Evolutionary conservation across 2,329 filamentous ascomycete genomes (phyloP), one percentile per base, ranked within the genome.

Genomic region (Cytospora piceicola): DNA sequence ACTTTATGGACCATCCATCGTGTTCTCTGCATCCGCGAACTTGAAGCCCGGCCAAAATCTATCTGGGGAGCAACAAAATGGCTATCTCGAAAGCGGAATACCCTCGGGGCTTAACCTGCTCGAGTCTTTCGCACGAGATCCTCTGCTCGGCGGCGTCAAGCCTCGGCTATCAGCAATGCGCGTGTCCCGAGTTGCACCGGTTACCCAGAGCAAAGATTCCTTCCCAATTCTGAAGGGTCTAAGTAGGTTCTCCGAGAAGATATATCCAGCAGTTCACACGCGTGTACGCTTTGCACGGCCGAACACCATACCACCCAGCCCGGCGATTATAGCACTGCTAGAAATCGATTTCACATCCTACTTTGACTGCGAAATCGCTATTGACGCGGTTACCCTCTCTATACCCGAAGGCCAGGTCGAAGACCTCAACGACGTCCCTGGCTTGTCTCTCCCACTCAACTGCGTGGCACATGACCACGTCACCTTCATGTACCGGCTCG

Each of bases 81-180:
- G 90, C 61, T 93, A 92, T 72, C 82, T 94, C 36, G 85, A 86
- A 42, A 92, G 89, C 72, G 86, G 88, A 65, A 77, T 88, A 30
- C 88, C 91, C 0, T 84, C 88, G 8, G 88, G 90, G 1, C 81
- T 92, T 68, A 95, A 94, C 74, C 80, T 94, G n/a, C 84, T 95
- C 17, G 89, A 91, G 73, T 85, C 91, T 3, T 91, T 94, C 67
- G 82, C 84, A 61, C 81, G 81, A 68, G 91, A 93, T 72, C 85
- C 88, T 27, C 83, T 83, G 30, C 79, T 93, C 22, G 80, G 79
- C 20, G 86, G 88, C 42, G 78, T 87, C 30, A 82, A 83, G 70
- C 90, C 91, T 56, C 85, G 86, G 34, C 81, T 95, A 2, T 93
- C 91, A 12, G 90, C 91, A 6, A 81, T 90, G 67, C 83, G 91